Percentiles rank a stretch among this genome's conserved stretches.
These are phyloP conservation scores for Neopestalotiopsis clavispora DNA, from an alignment of 2,329 filamentous ascomycete genomes.

Conservation along the genomic window DNA sequence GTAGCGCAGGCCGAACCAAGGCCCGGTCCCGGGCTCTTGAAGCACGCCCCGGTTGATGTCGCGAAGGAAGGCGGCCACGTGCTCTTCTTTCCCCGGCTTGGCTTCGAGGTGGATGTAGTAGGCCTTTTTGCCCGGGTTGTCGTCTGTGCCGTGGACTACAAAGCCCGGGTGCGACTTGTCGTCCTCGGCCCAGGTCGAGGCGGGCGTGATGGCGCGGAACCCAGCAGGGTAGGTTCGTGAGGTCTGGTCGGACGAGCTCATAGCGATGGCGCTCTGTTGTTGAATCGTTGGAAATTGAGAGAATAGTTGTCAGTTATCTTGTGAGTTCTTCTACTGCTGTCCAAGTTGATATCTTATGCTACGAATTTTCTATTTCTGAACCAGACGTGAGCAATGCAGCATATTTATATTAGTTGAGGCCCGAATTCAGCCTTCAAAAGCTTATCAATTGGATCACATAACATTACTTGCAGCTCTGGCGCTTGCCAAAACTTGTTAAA, in stretches of 20 bases:
- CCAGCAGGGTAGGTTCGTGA: background rate
- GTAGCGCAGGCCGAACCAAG: slow-evolving; percentile 19
- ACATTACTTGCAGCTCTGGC: too few species aligned
- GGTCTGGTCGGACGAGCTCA: background rate
- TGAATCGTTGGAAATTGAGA: background rate
- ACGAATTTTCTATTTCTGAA: too few species aligned
- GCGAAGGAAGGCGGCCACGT: slow-evolving; percentile 13
- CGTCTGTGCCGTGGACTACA: slow-evolving; percentile 13
- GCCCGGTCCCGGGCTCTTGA: slow-evolving; percentile 8
- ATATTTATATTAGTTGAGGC: background rate
- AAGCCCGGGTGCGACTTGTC: slow-evolving; percentile 14
- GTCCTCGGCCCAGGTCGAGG: slow-evolving; percentile 9
- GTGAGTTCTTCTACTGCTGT: background rate
- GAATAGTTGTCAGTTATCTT: background rate
- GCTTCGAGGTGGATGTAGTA: slow-evolving; percentile 19
- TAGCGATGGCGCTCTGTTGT: background rate
- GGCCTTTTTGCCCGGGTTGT: slow-evolving; percentile 17
- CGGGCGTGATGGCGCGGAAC: slow-evolving; percentile 3
- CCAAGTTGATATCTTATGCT: background rate
- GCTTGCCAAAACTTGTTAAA: too few species aligned
- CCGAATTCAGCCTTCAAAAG: background rate
- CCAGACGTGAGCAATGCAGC: too few species aligned
- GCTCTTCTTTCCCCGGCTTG: slow-evolving; percentile 17
- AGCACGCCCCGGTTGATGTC: slow-evolving; percentile 16
- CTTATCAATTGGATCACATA: background rate